Conservation (phyloP, 805 yeast genomes). For the Teunomyces panamensis region DNA sequence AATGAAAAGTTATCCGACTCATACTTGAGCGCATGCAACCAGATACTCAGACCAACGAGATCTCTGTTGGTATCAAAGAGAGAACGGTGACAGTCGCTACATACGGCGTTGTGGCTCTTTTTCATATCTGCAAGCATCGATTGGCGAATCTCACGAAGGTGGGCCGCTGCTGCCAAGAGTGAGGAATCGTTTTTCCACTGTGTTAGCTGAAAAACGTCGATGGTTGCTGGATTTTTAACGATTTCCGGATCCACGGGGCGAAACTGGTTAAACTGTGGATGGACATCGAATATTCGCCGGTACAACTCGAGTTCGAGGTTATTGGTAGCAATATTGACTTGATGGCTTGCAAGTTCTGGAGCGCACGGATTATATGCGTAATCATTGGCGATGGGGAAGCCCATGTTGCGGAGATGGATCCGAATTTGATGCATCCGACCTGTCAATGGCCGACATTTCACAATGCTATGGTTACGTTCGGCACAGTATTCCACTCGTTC, state of each 20-base stretch:
- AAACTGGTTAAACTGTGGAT: slow-evolving; percentile 14
- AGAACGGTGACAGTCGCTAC: slow-evolving; percentile 33
- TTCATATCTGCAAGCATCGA: slow-evolving; percentile 28
- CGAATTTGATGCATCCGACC: slow-evolving; percentile 60
- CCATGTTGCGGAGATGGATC: slow-evolving; percentile 49
- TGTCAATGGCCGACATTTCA: slow-evolving; percentile 47
- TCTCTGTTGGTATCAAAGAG: slow-evolving; percentile 29
- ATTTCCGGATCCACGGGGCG: slow-evolving; percentile 8
- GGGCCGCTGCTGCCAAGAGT: slow-evolving; percentile 13
- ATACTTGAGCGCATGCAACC: slow-evolving; percentile 45
- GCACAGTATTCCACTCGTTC: slow-evolving; percentile 26
- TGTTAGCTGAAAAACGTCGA: slow-evolving; percentile 13
- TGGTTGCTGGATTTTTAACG: slow-evolving; percentile 6
- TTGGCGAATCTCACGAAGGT: slow-evolving; percentile 1
- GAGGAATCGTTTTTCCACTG: slow-evolving; percentile 10
- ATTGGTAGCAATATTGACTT: slow-evolving; percentile 16
- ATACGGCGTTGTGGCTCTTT: slow-evolving; percentile 15
- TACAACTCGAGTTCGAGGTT: slow-evolving; percentile 24
- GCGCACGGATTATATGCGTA: slow-evolving; percentile 25
- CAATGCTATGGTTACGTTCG: slow-evolving; percentile 37
- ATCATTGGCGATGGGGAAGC: slow-evolving; percentile 82
- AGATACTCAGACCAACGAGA: slow-evolving; percentile 31
- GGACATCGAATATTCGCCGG: slow-evolving; percentile 12
- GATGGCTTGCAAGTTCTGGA: slow-evolving; percentile 6
- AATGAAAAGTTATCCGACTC: slow-evolving; percentile 31